phyloP scores from a whole-genome alignment of 1,139 yeast species.

The Zhuliangozyma blackwelliae region DNA sequence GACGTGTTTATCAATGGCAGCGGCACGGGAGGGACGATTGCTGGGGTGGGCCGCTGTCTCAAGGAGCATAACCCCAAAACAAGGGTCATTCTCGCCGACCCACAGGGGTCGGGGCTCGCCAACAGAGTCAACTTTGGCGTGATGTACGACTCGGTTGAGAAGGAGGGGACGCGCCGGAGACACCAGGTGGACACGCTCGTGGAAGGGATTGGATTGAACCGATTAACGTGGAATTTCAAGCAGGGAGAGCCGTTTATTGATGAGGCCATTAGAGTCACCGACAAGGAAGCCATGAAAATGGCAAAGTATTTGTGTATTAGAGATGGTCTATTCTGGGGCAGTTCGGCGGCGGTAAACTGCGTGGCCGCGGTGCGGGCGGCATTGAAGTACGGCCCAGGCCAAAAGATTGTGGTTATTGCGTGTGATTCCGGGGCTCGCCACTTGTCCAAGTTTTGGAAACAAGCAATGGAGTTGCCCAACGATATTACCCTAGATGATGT shows the following conservation, averaged over 20 bases:
- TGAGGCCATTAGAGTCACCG: slow-evolving; percentile 75
- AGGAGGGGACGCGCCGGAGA: slow-evolving; percentile 88
- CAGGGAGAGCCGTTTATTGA: slow-evolving; percentile 70
- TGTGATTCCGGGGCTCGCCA: slow-evolving; percentile 93
- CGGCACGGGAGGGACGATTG: slow-evolving; percentile 75
- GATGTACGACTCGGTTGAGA: slow-evolving; percentile 85
- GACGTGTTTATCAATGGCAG: slow-evolving; percentile 82
- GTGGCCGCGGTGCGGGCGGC: slow-evolving; percentile 82
- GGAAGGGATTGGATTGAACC: slow-evolving; percentile 89
- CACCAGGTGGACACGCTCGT: slow-evolving; percentile 95
- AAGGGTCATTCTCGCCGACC: slow-evolving; percentile 74
- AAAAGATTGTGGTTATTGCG: slow-evolving; percentile 77
- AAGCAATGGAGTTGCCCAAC: slow-evolving; percentile 39
- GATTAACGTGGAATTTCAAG: slow-evolving; percentile 77
- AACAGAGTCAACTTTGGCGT: slow-evolving; percentile 86
- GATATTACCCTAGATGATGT: slow-evolving; percentile 30
- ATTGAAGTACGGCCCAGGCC: slow-evolving; percentile 52
- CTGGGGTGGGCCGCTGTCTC: slow-evolving; percentile 77
- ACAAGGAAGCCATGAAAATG: slow-evolving; percentile 79
- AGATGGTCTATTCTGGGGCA: slow-evolving; percentile 90
- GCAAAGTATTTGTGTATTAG: slow-evolving; percentile 75
- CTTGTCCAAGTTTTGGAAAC: slow-evolving; percentile 86
- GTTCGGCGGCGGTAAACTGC: slow-evolving; percentile 88
- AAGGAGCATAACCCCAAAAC: slow-evolving; percentile 43
- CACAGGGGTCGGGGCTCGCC: slow-evolving; percentile 90